Conservation (phyloP, 441 rosid genomes). For the Hura crepitans region DNA sequence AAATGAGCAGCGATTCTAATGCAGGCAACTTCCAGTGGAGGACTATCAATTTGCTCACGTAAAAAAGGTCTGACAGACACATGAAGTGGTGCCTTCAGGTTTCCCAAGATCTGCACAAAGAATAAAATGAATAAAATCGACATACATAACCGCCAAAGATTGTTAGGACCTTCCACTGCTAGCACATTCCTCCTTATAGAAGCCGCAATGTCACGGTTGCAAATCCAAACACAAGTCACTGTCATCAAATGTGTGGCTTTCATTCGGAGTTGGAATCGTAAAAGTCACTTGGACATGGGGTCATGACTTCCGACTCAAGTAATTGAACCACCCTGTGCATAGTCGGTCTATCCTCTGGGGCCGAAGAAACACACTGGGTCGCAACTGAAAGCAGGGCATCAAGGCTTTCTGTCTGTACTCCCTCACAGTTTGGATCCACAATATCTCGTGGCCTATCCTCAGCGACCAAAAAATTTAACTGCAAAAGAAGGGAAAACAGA, state of each 20-base stretch:
- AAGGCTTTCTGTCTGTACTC: conserved; percentile 70
- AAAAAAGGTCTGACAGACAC: conserved; percentile 5
- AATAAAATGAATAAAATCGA: conserved; percentile 38
- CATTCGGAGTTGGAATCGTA: conserved; percentile 78
- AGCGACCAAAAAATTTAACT: conserved; percentile 72
- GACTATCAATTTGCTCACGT: conserved; percentile 16
- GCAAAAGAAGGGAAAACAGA: conserved; percentile 29
- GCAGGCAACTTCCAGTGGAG: conserved; percentile 9
- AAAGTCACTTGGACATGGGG: conserved; percentile 96
- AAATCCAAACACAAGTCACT: conserved; percentile 18
- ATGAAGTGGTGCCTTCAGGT: conserved; percentile 19
- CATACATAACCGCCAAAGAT: conserved; percentile 33
- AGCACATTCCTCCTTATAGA: conserved; percentile 15
- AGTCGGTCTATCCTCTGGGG: conserved; percentile 88
- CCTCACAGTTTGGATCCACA: conserved; percentile 73
- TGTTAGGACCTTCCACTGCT: conserved; percentile 24
- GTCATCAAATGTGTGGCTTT: conserved; percentile 20
- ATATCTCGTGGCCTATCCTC: conserved; percentile 74
- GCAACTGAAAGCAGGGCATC: conserved; percentile 88
- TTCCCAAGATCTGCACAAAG: conserved; percentile 36
- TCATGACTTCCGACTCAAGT: conserved; percentile 94
- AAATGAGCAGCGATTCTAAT: conserved; percentile 18
- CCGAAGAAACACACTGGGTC: conserved; percentile 69
- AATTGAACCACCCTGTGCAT: conserved; percentile 95
- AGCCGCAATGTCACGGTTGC: conserved; percentile 23